Evolutionary conservation across 2,329 filamentous ascomycete genomes (phyloP).

Genomic region (Trichothecium sympodiale): DNA sequence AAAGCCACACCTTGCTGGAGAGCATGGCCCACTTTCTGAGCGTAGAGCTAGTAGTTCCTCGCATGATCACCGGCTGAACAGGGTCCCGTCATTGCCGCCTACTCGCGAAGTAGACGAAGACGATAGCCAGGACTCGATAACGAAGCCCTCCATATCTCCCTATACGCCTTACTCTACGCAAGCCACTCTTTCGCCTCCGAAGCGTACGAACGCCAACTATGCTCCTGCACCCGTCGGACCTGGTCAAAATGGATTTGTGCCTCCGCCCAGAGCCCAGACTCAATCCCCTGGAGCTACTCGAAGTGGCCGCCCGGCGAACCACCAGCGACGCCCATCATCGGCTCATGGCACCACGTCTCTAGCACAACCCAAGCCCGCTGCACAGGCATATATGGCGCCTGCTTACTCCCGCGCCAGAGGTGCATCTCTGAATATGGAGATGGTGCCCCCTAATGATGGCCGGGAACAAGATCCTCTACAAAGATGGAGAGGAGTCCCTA

Average conservation of each 20-base stretch:
- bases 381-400: conserved; percentile 16
- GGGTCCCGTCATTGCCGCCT: conserved; percentile 47
- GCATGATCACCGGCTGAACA: conserved; percentile 42
- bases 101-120: conserved; percentile 54
- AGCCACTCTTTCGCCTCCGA: conserved; percentile 42
- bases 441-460: conserved; percentile 53
- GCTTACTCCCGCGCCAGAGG: conserved; percentile 31
- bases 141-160: conserved; percentile 26
- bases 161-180: conserved; percentile 13
- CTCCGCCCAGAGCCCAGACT: conserved; percentile 49
- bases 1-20: conserved; percentile 16
- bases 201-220: conserved; percentile 41
- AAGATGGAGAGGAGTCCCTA: conserved; percentile 81
- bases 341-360: conserved; percentile 34
- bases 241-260: conserved; percentile 31
- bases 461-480: conserved; percentile 66
- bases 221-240: conserved; percentile 25
- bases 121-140: conserved; percentile 13
- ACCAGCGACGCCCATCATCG: conserved; percentile 37
- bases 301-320: conserved; percentile 19
- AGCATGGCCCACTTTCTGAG: conserved; percentile 19
- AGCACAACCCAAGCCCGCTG: conserved; percentile 10
- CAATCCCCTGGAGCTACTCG: conserved; percentile 44
- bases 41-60: conserved; percentile 40
- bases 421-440: conserved; percentile 43